Evolutionary conservation across 2,329 filamentous ascomycete genomes (phyloP).

Genomic region (Exophiala spinifera): DNA sequence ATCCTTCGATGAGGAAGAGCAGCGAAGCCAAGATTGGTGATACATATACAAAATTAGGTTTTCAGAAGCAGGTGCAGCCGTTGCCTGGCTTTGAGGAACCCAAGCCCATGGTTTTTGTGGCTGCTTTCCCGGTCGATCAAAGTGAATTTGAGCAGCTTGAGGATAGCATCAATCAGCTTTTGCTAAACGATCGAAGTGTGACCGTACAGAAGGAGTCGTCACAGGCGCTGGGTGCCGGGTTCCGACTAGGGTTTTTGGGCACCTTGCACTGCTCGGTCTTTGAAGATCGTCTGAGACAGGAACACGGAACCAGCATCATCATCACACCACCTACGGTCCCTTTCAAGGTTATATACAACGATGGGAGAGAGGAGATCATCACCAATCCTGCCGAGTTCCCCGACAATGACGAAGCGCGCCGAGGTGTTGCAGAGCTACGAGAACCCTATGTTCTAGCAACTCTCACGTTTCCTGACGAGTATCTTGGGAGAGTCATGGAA

Average conservation of each 20-base stretch:
- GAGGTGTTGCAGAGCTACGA: conserved; percentile 60
- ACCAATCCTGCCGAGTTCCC: conserved; percentile 88
- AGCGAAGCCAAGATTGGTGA: conserved; percentile 95
- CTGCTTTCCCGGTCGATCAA: conserved; percentile 91
- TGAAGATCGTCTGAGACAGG: conserved; percentile 88
- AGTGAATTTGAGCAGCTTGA: conserved; percentile 80
- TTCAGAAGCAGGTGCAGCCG: conserved; percentile 71
- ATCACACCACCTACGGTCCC: conserved; percentile 95
- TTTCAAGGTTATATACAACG: conserved; percentile 75
- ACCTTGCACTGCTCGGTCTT: conserved; percentile 99
- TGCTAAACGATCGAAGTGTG: conserved; percentile 92
- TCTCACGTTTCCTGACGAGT: conserved; percentile 88
- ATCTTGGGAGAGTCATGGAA: conserved; percentile 90
- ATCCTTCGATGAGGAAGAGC: conserved; percentile 95
- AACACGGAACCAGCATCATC: conserved; percentile 92
- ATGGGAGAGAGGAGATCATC: conserved; percentile 75
- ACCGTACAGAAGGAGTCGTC: conserved; percentile 92
- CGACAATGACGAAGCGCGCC: conserved; percentile 59
- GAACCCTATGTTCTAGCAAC: conserved; percentile 78
- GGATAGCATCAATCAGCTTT: conserved; percentile 89
- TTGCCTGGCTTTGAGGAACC: conserved; percentile 94
- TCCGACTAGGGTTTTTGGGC: conserved; percentile 91
- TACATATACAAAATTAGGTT: conserved; percentile 81
- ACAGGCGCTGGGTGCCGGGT: conserved; percentile 88
- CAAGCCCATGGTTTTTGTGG: conserved; percentile 98